Percentiles rank a stretch among this genome's conserved stretches.
These are phyloP conservation scores for Phyllosticta paracitricarpa DNA, from an alignment of 2,329 filamentous ascomycete genomes.

Conservation along the genomic window DNA sequence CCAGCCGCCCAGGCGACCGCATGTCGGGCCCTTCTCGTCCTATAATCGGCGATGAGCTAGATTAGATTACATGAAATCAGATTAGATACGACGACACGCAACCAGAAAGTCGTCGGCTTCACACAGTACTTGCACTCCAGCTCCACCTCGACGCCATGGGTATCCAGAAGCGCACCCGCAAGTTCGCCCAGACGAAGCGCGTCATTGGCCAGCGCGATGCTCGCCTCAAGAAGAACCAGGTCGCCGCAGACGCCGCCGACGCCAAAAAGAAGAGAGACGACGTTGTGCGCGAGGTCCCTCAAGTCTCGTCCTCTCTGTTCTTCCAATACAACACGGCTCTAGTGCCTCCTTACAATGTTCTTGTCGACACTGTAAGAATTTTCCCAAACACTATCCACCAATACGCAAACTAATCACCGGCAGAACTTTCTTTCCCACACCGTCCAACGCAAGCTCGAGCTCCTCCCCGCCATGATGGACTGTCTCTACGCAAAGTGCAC, in stretches of 20 bases:
- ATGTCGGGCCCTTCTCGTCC: too few species aligned
- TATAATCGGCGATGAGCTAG: too few species aligned
- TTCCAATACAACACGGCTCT: constrained; percentile 62
- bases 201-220: constrained; percentile 74
- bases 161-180: constrained; percentile 79
- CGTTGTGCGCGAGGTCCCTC: constrained; percentile 66
- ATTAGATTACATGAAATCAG: too few species aligned
- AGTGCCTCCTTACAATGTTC: constrained; percentile 69
- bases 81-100: too few species aligned
- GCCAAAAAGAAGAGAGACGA: constrained; percentile 48
- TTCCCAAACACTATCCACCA: background rate
- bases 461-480: constrained; percentile 87
- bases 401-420: constrained; percentile 17
- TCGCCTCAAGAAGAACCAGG: constrained; percentile 70
- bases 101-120: background rate
- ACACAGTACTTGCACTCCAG: background rate
- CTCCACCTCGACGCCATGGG: constrained; percentile 52
- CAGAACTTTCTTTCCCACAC: constrained; percentile 80
- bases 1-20: background rate
- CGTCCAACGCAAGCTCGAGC: constrained; percentile 78
- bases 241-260: constrained; percentile 50
- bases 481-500: constrained; percentile 85
- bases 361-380: constrained; percentile 59
- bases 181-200: constrained; percentile 75
- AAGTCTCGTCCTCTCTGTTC: constrained; percentile 56